A percentile compares a stretch with the other conserved stretches of the same genome.
Evolutionary conservation across 2,329 filamentous ascomycete genomes (phyloP).

Genomic region (Pseudogymnoascus sp.): DNA sequence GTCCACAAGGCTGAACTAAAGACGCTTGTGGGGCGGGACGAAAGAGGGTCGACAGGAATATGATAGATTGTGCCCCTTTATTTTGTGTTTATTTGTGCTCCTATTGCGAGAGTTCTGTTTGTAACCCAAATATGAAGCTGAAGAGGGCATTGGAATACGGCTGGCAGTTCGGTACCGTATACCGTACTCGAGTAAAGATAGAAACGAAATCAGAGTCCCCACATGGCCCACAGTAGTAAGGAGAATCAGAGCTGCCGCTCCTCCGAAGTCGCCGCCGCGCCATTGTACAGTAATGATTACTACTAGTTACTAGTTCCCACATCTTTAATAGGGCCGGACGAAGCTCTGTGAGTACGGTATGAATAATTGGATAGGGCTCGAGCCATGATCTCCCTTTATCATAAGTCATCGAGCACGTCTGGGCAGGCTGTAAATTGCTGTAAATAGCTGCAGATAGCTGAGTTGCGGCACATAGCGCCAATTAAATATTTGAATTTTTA

Average conservation of each 20-base stretch:
- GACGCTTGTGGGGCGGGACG: background rate
- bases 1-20: slow-evolving; percentile 3
- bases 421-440: background rate
- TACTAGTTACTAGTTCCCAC: background rate
- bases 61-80: background rate
- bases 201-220: background rate
- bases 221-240: background rate
- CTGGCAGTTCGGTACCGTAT: background rate
- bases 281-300: background rate
- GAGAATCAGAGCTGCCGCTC: background rate
- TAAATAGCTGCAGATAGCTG: background rate
- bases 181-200: background rate
- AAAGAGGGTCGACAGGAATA: background rate
- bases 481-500: background rate
- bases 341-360: background rate
- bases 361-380: background rate
- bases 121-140: background rate
- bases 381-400: background rate
- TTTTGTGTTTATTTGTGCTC: background rate
- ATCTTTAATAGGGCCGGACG: background rate
- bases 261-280: background rate
- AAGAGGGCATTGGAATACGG: background rate
- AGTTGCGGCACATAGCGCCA: background rate
- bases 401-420: background rate
- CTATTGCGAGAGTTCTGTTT: background rate